These are phyloP conservation scores for Cryptosporidium baileyi DNA, from an alignment of 169 alveolate species.

Conservation along the genomic window DNA sequence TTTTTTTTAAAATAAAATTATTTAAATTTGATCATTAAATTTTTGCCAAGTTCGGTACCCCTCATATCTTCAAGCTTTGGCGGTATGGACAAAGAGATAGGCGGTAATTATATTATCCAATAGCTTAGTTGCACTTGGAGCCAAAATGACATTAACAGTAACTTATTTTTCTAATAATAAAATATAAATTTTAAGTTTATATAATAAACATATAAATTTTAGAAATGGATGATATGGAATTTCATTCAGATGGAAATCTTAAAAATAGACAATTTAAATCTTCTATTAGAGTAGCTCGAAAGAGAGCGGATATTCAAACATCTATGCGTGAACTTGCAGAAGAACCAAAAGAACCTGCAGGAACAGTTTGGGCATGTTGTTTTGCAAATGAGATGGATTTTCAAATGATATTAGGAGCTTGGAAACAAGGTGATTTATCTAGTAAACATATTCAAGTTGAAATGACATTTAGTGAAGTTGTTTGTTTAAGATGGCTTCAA, in stretches of 20 bases:
- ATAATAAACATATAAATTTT: too few species aligned
- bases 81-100: too few species aligned
- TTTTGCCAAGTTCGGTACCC: too few species aligned
- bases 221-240: slow-evolving; percentile 45
- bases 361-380: slow-evolving; percentile 67
- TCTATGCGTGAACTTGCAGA: slow-evolving; percentile 37
- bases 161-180: too few species aligned
- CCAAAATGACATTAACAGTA: too few species aligned
- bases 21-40: too few species aligned
- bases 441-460: slow-evolving; percentile 29
- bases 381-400: slow-evolving; percentile 64
- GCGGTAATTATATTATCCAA: too few species aligned
- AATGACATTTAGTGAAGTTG: slow-evolving; percentile 57
- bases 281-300: slow-evolving; percentile 10
- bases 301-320: slow-evolving; percentile 60
- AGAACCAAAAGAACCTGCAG: slow-evolving; percentile 53
- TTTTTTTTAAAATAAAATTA: too few species aligned
- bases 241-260: slow-evolving; percentile 51
- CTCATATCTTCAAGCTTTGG: too few species aligned
- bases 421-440: slow-evolving; percentile 63
- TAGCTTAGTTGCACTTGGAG: too few species aligned
- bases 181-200: too few species aligned
- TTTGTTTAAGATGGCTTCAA: slow-evolving; percentile 48
- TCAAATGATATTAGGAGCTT: slow-evolving; percentile 38
- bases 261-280: slow-evolving; percentile 37